These are phyloP conservation scores for Fallopia convolvulus DNA, from an alignment of 148 eudicot species.

Conservation along the genomic window DNA sequence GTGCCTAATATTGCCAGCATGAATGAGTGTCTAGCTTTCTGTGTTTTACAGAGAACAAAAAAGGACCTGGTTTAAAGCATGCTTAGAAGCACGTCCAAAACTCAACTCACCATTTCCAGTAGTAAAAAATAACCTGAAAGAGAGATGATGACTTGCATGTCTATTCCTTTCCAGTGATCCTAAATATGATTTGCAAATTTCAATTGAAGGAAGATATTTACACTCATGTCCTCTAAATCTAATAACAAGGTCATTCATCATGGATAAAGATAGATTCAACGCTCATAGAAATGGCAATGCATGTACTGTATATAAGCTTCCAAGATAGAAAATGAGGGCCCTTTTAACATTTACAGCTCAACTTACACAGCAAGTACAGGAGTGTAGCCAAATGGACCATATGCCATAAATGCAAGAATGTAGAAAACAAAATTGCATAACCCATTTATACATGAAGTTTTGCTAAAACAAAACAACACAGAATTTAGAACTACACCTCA, in stretches of 20 bases:
- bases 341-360: neutral
- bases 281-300: neutral
- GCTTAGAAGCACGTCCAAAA: slow-evolving; percentile 1
- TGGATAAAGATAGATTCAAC: neutral
- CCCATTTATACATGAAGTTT: no score
- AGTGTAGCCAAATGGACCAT: neutral
- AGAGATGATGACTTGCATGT: neutral
- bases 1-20: slow-evolving; percentile 40
- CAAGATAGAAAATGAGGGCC: neutral
- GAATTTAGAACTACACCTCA: no score
- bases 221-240: no score
- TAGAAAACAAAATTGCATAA: no score
- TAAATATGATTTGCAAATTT: neutral
- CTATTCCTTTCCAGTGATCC: neutral
- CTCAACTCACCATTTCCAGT: slow-evolving; percentile 79
- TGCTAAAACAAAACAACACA: no score
- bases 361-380: neutral
- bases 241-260: neutral
- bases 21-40: neutral
- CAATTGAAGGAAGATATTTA: neutral
- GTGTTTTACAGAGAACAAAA: slow-evolving; percentile 1
- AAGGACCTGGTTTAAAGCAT: neutral
- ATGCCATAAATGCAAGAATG: neutral
- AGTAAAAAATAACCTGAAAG: slow-evolving; percentile 27
- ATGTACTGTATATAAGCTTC: neutral